Conservation (phyloP, 192 early-diverging fungal species). For the Backusella morwellensis region DNA sequence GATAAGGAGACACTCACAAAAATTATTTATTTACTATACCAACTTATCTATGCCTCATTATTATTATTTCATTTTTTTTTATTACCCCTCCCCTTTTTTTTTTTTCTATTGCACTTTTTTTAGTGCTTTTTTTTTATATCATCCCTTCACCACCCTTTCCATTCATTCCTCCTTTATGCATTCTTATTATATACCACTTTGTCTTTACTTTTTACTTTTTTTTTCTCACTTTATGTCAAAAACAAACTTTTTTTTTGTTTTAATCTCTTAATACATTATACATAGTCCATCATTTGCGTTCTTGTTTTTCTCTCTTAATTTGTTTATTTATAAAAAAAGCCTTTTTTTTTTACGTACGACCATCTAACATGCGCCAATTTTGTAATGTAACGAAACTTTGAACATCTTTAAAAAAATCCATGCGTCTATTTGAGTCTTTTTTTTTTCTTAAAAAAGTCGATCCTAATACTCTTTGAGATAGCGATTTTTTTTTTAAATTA, state of each 20-base stretch:
- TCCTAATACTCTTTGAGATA: not conserved
- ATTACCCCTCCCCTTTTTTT: not conserved
- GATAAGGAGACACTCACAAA: not conserved
- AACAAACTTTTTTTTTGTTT: not conserved
- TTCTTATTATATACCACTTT: not conserved
- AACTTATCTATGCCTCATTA: constrained; percentile 3
- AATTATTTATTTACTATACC: not conserved
- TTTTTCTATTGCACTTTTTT: not conserved
- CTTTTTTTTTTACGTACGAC: not conserved
- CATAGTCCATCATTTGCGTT: constrained; percentile 3
- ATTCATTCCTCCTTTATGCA: not conserved
- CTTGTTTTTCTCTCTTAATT: not conserved
- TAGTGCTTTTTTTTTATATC: not conserved
- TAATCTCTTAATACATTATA: constrained; percentile 11
- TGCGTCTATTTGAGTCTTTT: not conserved
- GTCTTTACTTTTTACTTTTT: constrained; percentile 2
- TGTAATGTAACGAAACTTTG: not conserved
- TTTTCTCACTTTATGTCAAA: not conserved
- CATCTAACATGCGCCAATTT: not conserved
- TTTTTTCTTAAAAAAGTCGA: not conserved
- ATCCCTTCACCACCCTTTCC: not conserved
- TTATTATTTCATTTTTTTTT: not conserved
- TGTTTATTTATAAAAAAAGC: not conserved
- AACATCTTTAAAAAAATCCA: not conserved
- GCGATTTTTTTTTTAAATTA: not conserved